A percentile compares a stretch with the other conserved stretches of the same genome.
Evolutionary conservation across 169 alveolate genomes (phyloP).

Genomic region (Cryptosporidium viatorum): DNA sequence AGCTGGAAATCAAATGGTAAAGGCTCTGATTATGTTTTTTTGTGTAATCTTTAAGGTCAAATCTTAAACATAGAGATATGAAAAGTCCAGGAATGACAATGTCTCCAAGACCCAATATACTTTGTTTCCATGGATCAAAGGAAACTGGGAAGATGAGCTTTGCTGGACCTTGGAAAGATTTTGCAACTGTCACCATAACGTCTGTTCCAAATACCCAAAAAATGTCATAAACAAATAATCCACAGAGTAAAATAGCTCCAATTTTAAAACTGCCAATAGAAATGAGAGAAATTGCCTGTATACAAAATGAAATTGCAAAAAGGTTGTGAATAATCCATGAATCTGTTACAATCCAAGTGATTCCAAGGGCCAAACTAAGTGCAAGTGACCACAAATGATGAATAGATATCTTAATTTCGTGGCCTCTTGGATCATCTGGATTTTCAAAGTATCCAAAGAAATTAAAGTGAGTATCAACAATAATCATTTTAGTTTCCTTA

Average conservation of each 20-base stretch:
- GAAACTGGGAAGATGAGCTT: slow-evolving; percentile 90
- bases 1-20: slow-evolving; percentile 38
- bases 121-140: slow-evolving; percentile 81
- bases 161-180: slow-evolving; percentile 92
- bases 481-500: slow-evolving; percentile 5
- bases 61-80: slow-evolving; percentile 90
- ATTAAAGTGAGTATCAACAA: slow-evolving; percentile 75
- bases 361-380: slow-evolving; percentile 78
- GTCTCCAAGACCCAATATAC: slow-evolving; percentile 94
- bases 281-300: slow-evolving; percentile 88
- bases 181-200: slow-evolving; percentile 95
- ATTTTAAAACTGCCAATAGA: slow-evolving; percentile 89
- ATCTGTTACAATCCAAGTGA: slow-evolving; percentile 82
- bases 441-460: slow-evolving; percentile 68
- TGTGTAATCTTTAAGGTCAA: slow-evolving; percentile 82
- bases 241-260: slow-evolving; percentile 87
- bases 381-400: slow-evolving; percentile 81
- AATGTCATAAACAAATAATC: slow-evolving; percentile 92
- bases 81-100: slow-evolving; percentile 94
- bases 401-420: slow-evolving; percentile 76
- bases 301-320: slow-evolving; percentile 89
- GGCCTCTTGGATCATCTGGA: slow-evolving; percentile 70
- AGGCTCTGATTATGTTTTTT: slow-evolving; percentile 75
- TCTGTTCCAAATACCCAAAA: slow-evolving; percentile 95
- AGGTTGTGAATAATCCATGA: slow-evolving; percentile 90